These are phyloP conservation scores for Dictyostelium capitatum DNA, from an alignment of 78 protist genomes.

Conservation along the genomic window DNA sequence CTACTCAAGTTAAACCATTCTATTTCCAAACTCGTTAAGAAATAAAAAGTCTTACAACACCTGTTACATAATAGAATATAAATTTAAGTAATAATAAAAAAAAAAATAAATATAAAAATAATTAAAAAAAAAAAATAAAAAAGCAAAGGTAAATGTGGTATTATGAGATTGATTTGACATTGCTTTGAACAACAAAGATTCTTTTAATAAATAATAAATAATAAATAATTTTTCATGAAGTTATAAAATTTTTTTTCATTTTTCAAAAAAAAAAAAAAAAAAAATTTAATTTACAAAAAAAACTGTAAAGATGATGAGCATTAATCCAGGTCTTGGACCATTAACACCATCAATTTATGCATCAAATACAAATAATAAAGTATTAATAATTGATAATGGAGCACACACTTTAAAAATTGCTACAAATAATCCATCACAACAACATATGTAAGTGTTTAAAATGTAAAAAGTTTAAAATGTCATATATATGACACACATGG, in stretches of 20 bases:
- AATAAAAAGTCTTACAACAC: neutral
- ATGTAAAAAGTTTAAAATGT: neutral
- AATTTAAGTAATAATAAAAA: neutral
- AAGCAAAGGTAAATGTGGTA: no score
- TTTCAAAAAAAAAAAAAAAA: no score
- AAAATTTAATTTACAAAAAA: neutral
- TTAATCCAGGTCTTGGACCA: neutral
- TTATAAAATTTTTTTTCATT: no score
- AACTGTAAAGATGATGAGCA: no score
- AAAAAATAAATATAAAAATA: neutral
- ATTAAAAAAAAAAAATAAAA: neutral
- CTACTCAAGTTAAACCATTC: constrained; percentile 79
- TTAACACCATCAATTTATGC: neutral
- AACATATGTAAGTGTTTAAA: neutral
- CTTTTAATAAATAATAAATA: no score
- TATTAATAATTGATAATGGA: constrained; percentile 28
- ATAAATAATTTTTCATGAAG: neutral
- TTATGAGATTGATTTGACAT: no score
- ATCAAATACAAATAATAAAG: constrained; percentile 31
- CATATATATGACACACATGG: neutral
- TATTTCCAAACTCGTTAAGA: constrained; percentile 65
- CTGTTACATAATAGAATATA: neutral
- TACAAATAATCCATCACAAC: constrained; percentile 15
- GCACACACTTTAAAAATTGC: constrained; percentile 19
- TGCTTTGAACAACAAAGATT: no score